Evolutionary conservation across 805 yeast species (phyloP).

Genomic region (Saturnispora ahearnii): DNA sequence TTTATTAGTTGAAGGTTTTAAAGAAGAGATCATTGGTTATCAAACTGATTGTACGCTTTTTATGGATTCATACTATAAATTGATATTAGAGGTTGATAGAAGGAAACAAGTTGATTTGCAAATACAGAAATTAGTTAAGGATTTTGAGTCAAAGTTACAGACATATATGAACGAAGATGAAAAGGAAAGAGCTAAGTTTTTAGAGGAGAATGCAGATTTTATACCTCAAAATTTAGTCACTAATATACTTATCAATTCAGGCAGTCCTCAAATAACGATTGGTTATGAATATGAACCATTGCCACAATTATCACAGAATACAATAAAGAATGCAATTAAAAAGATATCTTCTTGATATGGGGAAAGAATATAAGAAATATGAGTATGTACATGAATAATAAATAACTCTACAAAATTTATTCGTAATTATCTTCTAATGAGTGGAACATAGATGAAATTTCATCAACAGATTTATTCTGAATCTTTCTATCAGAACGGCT

Average conservation of each 20-base stretch:
- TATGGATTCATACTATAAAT: conserved; percentile 40
- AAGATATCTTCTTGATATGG: conserved; percentile 1
- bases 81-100: conserved; percentile 45
- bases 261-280: conserved; percentile 19
- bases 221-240: conserved; percentile 37
- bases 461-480: conserved; percentile 37
- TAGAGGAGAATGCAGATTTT: conserved; percentile 41
- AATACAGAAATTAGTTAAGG: conserved; percentile 32
- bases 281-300: conserved; percentile 17
- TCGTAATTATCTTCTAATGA: conserved; percentile 41
- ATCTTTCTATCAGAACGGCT: conserved; percentile 42
- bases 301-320: conserved; percentile 15
- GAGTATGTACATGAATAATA: conserved; percentile 4
- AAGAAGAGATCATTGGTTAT: conserved; percentile 15
- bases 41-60: conserved; percentile 44
- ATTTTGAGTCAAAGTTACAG: conserved; percentile 33
- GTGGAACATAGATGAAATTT: conserved; percentile 45
- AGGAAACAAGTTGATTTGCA: conserved; percentile 34
- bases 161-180: conserved; percentile 37
- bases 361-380: not conserved
- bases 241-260: conserved; percentile 16
- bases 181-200: conserved; percentile 34
- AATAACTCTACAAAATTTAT: conserved; percentile 15
- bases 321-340: conserved; percentile 16
- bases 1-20: conserved; percentile 9